Percentiles rank a stretch among this genome's conserved stretches.
phyloP scores from a whole-genome alignment of 129 eudicot species.

The Escallonia rubra region DNA sequence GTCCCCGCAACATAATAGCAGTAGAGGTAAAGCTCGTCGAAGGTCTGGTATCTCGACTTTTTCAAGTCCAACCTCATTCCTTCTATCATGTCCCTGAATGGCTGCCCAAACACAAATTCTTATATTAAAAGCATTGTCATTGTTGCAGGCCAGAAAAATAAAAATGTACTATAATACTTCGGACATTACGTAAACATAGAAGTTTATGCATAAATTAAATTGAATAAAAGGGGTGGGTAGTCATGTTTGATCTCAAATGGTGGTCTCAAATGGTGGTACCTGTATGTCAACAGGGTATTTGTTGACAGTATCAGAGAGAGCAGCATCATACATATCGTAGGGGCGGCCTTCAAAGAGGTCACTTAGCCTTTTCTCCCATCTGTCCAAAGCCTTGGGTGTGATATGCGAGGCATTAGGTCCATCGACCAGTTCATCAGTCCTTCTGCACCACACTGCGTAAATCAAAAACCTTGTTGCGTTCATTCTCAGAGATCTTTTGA shows the following conservation, averaged over 20 bases:
- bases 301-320: conserved; percentile 6
- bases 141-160: not conserved
- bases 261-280: conserved; percentile 8
- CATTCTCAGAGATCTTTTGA: too few relatives aligned
- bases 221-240: not conserved
- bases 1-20: conserved; percentile 14
- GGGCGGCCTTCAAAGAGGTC: conserved; percentile 16
- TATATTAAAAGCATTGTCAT: not conserved
- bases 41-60: conserved; percentile 10
- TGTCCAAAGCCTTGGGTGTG: conserved; percentile 16
- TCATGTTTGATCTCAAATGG: not conserved
- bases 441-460: conserved; percentile 10
- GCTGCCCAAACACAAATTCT: not conserved
- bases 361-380: conserved; percentile 15
- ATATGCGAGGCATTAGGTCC: conserved; percentile 18
- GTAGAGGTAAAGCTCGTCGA: conserved; percentile 17
- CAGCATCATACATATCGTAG: conserved; percentile 15
- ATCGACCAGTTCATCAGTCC: conserved; percentile 14
- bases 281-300: conserved; percentile 11
- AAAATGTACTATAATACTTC: not conserved
- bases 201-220: not conserved
- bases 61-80: conserved; percentile 19
- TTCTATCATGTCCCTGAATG: not conserved
- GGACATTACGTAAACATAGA: not conserved
- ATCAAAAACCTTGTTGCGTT: not conserved